Evolutionary conservation across 768 basidiomycete genomes (phyloP).

Genomic region (Macrolepiota albuminosa): DNA sequence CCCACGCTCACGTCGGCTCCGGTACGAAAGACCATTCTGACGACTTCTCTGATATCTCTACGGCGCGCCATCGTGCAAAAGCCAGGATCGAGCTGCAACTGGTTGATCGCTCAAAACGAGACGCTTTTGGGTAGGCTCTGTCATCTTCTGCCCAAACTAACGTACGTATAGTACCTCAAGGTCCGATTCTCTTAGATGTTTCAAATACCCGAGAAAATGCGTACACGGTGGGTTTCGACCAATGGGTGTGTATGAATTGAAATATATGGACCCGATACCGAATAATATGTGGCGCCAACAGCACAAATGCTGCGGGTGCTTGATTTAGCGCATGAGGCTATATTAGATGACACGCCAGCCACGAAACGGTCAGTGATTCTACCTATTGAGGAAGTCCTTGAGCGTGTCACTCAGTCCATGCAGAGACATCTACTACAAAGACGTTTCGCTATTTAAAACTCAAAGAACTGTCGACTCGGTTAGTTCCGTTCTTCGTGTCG

Average conservation of each 20-base stretch:
- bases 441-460: constrained; percentile 70
- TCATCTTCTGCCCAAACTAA: background rate
- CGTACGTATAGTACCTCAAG: constrained; percentile 7
- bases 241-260: constrained; percentile 29
- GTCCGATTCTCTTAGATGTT: constrained; percentile 14
- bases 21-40: constrained; percentile 9
- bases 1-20: constrained; percentile 1
- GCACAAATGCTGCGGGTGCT: constrained; percentile 68
- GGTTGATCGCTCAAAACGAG: constrained; percentile 27
- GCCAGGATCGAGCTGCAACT: constrained; percentile 29
- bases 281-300: constrained; percentile 21
- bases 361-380: constrained; percentile 54
- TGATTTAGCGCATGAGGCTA: constrained; percentile 66
- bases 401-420: background rate
- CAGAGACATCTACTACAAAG: constrained; percentile 88
- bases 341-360: constrained; percentile 45
- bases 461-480: constrained; percentile 82
- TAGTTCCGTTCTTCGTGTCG: constrained; percentile 9
- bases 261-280: constrained; percentile 1
- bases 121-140: constrained; percentile 20
- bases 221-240: constrained; percentile 32
- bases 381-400: constrained; percentile 5
- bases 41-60: constrained; percentile 2
- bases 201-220: constrained; percentile 33
- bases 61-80: constrained; percentile 13